Evolutionary conservation across 805 yeast species (phyloP).

Genomic region (Lipomyces spencermartinsiae): DNA sequence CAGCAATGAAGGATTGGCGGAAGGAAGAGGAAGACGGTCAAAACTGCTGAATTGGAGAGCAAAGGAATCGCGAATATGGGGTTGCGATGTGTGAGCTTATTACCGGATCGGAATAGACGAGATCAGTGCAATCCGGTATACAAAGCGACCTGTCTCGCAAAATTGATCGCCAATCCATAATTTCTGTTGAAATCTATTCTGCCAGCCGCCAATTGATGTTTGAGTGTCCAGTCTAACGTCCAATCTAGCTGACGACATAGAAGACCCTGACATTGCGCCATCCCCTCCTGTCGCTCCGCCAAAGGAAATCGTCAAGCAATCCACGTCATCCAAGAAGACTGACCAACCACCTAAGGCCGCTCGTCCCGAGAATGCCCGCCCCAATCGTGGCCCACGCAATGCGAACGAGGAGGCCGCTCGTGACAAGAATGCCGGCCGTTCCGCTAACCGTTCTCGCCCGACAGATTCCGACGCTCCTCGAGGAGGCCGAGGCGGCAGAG

Average conservation of each 20-base stretch:
- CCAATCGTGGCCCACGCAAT: slow-evolving; percentile 66
- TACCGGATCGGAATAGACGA: neutral
- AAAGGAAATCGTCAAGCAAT: slow-evolving; percentile 73
- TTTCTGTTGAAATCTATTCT: neutral
- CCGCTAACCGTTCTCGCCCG: slow-evolving; percentile 47
- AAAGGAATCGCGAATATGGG: neutral
- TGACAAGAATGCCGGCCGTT: slow-evolving; percentile 68
- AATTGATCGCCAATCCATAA: no score
- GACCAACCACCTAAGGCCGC: slow-evolving; percentile 84
- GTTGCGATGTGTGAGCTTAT: neutral
- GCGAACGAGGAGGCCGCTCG: slow-evolving; percentile 85
- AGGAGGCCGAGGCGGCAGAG: slow-evolving; percentile 34
- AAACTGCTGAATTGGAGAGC: neutral
- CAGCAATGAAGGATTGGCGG: neutral
- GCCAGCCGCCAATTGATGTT: neutral
- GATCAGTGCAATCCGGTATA: neutral
- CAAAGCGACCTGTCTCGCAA: neutral
- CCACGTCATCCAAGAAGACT: slow-evolving; percentile 79
- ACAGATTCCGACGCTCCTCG: slow-evolving; percentile 37
- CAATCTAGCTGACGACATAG: slow-evolving; percentile 72
- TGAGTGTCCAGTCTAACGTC: neutral
- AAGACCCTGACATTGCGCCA: slow-evolving; percentile 61
- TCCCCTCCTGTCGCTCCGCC: slow-evolving; percentile 52
- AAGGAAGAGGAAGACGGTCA: neutral
- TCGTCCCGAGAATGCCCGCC: slow-evolving; percentile 59